Base-by-base conservation (phyloP, 2,329 filamentous ascomycete species). In the Colletotrichum brevisporum region DNA sequence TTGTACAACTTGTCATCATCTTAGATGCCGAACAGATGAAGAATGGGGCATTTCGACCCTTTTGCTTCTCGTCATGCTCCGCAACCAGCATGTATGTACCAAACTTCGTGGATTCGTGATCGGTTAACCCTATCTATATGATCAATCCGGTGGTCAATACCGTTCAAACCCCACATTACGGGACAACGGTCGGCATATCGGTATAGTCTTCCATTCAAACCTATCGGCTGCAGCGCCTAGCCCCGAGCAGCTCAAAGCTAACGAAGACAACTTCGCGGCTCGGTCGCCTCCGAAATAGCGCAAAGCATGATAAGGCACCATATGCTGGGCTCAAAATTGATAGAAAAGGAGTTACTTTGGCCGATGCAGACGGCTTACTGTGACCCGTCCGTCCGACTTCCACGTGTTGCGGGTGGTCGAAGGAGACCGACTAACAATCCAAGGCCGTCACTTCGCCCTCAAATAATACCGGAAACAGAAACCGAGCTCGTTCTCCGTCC, bases 1-100 rank as follows among this genome's bases (percentile, higher is more conserved):
- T 18, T 6, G 2, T 27, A 3, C 8, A 2, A 36, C 31, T 36
- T 36, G 31, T 12, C 31, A 36, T 10, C 3, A 9, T 31, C 6
- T 36, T 36, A 10, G 31, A 36, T 36, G 31, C 2, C 6, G 4
- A 43, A 26, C 15, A 16, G 59, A 62, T 26, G 24, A 47, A n/a
- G 47, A 36, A 54, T 31, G n/a, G 26, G 59, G 36, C 24, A 54
- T 10, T 8, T 2, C 41, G 41, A 62, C 59, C 50, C 59, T 62
- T 61, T 13, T 1, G 9, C 6, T n/a, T 24, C 21, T 24, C 2
- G 21, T 24, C 31, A 36, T 36, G 31, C 31, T 36, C 31, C 31
- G 9, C 31, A 36, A 36, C 8, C 10, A 10, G 10, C 8, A 36
- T 9, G 8, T 36, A 36, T 8, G 9, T 6, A 36, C 31, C 31